Evolutionary conservation across 108 stramenopile species (phyloP).

Genomic region (Mediolabrus comicus): DNA sequence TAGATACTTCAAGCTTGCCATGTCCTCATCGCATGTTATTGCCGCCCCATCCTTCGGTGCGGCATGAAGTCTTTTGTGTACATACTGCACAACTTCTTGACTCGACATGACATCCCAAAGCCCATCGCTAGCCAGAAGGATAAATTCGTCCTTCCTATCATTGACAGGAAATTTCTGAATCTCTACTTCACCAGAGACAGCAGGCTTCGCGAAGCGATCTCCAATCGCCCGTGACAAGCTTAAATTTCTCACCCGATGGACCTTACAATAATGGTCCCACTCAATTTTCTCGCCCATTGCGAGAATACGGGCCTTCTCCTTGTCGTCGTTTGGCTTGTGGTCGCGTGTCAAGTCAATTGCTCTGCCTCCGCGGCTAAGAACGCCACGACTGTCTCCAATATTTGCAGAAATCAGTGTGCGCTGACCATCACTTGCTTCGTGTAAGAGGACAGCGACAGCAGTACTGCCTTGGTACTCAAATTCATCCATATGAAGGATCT

Average conservation of each 20-base stretch:
- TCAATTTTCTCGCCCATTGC: constrained; percentile 62
- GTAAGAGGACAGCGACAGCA: constrained; percentile 86
- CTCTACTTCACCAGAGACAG: constrained; percentile 73
- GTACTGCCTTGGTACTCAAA: constrained; percentile 90
- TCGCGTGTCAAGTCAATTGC: constrained; percentile 75
- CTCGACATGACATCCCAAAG: constrained; percentile 97
- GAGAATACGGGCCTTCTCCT: constrained; percentile 62
- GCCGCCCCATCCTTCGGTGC: constrained; percentile 44
- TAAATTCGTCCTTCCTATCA: constrained; percentile 46
- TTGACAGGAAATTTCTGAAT: constrained; percentile 51
- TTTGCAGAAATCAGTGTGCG: constrained; percentile 90
- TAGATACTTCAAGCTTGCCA: constrained; percentile 30
- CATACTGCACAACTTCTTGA: constrained; percentile 91
- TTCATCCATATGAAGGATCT: constrained; percentile 59
- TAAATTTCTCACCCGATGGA: constrained; percentile 71
- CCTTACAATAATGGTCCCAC: constrained; percentile 56
- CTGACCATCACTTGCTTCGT: constrained; percentile 62
- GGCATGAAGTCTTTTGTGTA: constrained; percentile 51
- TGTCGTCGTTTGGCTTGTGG: constrained; percentile 74
- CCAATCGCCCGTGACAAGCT: constrained; percentile 79
- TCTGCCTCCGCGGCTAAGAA: constrained; percentile 67
- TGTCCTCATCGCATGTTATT: constrained; percentile 32
- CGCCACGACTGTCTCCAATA: constrained; percentile 94
- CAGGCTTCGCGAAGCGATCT: constrained; percentile 73
- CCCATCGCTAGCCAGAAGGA: constrained; percentile 88